Evolutionary conservation across 768 basidiomycete species (phyloP).

Genomic region (Tricholoma hemisulphureum): DNA sequence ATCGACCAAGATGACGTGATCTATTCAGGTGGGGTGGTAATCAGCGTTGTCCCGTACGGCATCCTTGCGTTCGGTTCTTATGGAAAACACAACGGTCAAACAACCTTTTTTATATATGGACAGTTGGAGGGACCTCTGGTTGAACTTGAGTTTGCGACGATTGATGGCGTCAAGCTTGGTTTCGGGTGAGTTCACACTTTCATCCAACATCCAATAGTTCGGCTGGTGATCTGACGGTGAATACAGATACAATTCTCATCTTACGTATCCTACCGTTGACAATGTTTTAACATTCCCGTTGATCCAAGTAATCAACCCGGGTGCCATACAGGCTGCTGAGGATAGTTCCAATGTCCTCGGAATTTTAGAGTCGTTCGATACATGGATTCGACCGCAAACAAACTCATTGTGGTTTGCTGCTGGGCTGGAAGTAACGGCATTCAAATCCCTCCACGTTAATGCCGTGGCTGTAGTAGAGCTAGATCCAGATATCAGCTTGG

Average conservation of each 20-base stretch:
- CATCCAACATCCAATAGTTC: not conserved
- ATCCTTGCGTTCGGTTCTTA: not conserved
- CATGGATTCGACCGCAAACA: not conserved
- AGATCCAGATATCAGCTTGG: not conserved
- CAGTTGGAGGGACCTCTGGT: conserved; percentile 2
- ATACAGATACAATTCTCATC: conserved; percentile 2
- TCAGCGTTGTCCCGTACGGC: not conserved
- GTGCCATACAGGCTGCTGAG: too few species aligned
- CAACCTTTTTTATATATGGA: conserved; percentile 4
- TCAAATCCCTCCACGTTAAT: not conserved
- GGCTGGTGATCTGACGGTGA: not conserved
- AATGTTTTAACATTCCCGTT: not conserved
- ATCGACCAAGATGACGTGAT: too few species aligned
- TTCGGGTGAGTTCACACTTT: not conserved
- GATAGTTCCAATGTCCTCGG: not conserved
- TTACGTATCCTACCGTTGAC: conserved; percentile 3
- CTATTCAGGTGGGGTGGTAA: not conserved
- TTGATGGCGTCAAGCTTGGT: not conserved
- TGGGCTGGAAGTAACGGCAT: conserved; percentile 1
- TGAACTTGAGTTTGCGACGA: conserved; percentile 3
- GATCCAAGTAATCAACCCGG: not conserved
- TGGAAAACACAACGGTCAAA: not conserved
- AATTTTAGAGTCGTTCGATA: not conserved
- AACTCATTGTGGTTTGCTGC: conserved; percentile 4
- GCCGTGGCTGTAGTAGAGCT: conserved; percentile 3